Evolutionary conservation across 305 asterid genomes (phyloP).

Genomic region (Solanum chacoense): DNA sequence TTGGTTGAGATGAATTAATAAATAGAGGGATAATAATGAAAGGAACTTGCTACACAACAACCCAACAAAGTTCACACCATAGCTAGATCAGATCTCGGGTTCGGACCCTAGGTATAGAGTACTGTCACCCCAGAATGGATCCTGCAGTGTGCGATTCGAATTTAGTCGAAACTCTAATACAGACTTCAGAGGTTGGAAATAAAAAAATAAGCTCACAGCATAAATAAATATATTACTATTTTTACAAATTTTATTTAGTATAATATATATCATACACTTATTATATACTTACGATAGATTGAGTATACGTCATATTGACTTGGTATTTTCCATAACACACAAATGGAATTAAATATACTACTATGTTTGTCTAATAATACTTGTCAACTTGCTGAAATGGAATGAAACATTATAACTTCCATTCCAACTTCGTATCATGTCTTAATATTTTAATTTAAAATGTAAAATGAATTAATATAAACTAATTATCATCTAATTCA

Average conservation of each 20-base stretch:
- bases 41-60: not conserved
- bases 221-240: too few species aligned
- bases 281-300: not conserved
- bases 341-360: not conserved
- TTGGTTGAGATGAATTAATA: not conserved
- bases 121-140: too few species aligned
- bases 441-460: too few species aligned
- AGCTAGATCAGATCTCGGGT: too few species aligned
- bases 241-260: not conserved
- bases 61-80: not conserved
- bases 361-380: not conserved
- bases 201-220: not conserved
- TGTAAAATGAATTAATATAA: too few species aligned
- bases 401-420: too few species aligned
- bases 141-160: accelerated
- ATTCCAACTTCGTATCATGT: too few species aligned
- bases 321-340: not conserved
- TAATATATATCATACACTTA: not conserved
- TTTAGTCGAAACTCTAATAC: accelerated
- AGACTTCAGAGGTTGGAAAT: too few species aligned
- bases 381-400: not conserved
- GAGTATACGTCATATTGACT: not conserved
- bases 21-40: not conserved
- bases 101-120: too few species aligned
- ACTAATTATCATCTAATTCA: not conserved